Evolutionary conservation across 257 asterid genomes (phyloP), one percentile per base, ranked within the genome.

Genomic region (Plantago major): DNA sequence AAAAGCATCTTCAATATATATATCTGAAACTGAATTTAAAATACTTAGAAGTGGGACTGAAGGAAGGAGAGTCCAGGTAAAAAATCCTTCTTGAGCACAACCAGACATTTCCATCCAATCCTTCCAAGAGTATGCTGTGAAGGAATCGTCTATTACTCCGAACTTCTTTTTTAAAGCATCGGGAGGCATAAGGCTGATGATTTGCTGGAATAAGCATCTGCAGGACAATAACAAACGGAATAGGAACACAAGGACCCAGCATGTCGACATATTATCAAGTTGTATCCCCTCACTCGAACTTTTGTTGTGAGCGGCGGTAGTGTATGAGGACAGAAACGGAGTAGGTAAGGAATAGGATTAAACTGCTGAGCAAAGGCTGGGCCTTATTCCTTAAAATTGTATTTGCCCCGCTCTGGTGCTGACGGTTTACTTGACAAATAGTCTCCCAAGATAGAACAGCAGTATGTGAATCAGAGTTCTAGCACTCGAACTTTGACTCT

Each of bases 21-120:
- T 67, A 66, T 68, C 76, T 52, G 88, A 80, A 74, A 82, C 73
- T 60, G 63, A 66, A 65, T 67, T 77, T 57, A 92, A 62, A 74
- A 86, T 72, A 64, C 67, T 66, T 69, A 76, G 84, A 69, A 90
- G 84, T 73, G 83, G 48, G 47, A 77, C 79, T 43, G 97, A 82
- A 55, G 89, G 90, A 53, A 69, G 78, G 68, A 70, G 38, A 40
- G 82, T 74, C 91, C 89, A 88, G 68, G 86, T 80, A 67, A 88
- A 78, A 66, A 76, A 81, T 66, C 88, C 87, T 78, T 81, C 78
- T 10, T 48, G 82, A 40, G 60, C 61, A 68, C 67, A 77, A 75
- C 62, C 78, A 68, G 76, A 45, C 73, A 74, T 74, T 54, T 80
- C 89, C 79, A 80, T 65, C 90, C 90, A 88, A 66, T 92, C 98